Base-by-base conservation (phyloP, 2,329 filamentous ascomycete species). In the Cryphonectria naterciae region DNA sequence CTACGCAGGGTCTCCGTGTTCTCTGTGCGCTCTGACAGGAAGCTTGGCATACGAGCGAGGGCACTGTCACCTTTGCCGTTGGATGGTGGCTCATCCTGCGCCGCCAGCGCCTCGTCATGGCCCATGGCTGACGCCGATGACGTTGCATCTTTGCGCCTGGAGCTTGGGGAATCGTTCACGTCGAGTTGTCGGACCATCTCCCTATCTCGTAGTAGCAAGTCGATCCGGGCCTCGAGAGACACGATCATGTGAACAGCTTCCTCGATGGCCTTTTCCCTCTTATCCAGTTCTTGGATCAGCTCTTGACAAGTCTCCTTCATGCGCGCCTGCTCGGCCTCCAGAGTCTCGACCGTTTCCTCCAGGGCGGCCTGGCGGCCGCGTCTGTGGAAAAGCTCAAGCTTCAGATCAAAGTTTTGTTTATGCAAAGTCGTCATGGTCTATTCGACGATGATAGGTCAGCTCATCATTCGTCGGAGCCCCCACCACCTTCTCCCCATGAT, bases 361-460 rank as follows among this genome's bases (percentile, higher is more conserved):
- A 93, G 76, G 32, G 81, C 82, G 11, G 84, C 84, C 76, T 92
- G 89, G 68, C 87, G 85, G 79, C 93, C 88, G 39, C 91, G 85
- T 8, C 90, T 86, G 76, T 93, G 91, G 75, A 87, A 92, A 0
- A 94, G 80, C 77, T 93, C 91, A 43, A 93, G 83, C 78, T 94
- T 93, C 58, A 94, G 84, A 74, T 93, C 91, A 75, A 93, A 94
- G 76, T 93, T 94, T 80, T 93, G 88, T 77, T 94, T 94, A 78
- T 91, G 89, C 32, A 93, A 80, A 1, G 84, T 90, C 5, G 91
- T 92, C 67, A 93, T 81, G 68, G 90, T 88, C 86, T 92, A 65
- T 15, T 19, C 35, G 52, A 2, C 60, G 63, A 58, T 25, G 63
- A 58, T 25, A 68, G 19, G 60, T 73, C 61, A 70, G 19, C 52